Evolutionary conservation across 164 flowering plant genomes (phyloP).

Genomic region (Annona cherimola): DNA sequence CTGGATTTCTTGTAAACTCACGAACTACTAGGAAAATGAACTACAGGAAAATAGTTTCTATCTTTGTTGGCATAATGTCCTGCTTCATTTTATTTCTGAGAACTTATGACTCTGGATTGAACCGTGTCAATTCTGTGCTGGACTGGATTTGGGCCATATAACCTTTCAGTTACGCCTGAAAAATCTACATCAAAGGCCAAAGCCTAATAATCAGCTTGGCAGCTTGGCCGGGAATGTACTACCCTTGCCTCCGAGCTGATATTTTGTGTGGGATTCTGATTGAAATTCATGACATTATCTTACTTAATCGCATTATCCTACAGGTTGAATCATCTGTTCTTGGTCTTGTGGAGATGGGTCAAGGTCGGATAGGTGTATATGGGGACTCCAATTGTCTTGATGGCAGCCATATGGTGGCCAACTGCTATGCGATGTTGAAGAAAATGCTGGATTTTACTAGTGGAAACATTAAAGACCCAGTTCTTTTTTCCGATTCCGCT

Average conservation of each 20-base stretch:
- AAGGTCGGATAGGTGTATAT: constrained; percentile 83
- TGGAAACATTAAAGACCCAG: constrained; percentile 56
- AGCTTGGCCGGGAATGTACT: background rate
- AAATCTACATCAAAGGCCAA: too few species aligned
- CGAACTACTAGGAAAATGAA: too few species aligned
- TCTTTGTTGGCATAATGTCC: too few species aligned
- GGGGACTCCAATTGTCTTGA: constrained; percentile 99
- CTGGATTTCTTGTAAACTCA: too few species aligned
- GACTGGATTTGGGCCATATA: background rate
- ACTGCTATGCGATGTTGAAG: constrained; percentile 86
- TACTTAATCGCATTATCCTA: constrained; percentile 4
- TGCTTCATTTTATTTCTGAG: too few species aligned
- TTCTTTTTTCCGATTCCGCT: constrained; percentile 66
- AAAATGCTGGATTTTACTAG: constrained; percentile 81
- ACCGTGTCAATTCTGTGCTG: background rate
- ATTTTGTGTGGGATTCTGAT: background rate
- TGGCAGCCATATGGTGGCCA: constrained; percentile 98
- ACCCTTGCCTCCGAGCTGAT: background rate
- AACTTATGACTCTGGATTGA: too few species aligned
- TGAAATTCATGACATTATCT: background rate
- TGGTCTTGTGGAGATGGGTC: constrained; percentile 72
- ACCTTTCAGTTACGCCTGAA: too few species aligned
- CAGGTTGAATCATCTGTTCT: constrained; percentile 88
- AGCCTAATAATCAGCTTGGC: too few species aligned
- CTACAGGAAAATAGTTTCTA: too few species aligned